Conservation (phyloP, 139 green algal genomes). For the Chara braunii region DNA sequence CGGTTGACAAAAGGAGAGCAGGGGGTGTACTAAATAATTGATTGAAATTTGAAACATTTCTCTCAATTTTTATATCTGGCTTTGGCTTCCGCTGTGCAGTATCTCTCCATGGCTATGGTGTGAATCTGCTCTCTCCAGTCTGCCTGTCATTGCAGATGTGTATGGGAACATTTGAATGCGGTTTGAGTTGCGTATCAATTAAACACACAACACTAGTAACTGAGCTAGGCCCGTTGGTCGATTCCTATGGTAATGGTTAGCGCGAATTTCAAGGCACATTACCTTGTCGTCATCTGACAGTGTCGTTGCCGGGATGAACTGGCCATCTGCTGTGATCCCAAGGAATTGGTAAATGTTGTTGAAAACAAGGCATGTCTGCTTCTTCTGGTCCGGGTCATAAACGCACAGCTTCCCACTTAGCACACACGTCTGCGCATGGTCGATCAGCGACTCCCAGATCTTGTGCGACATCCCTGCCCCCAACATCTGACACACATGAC, state of each 20-base stretch:
- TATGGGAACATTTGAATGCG: no score
- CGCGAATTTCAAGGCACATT: no score
- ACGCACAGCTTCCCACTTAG: constrained; percentile 38
- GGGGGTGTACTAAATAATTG: no score
- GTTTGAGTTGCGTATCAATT: no score
- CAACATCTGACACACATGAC: constrained; percentile 30
- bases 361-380: constrained; percentile 37
- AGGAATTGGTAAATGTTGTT: constrained; percentile 45
- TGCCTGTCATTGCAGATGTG: no score
- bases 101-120: no score
- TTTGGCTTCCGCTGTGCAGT: no score
- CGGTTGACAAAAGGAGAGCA: no score
- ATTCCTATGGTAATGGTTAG: not conserved
- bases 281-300: constrained; percentile 30
- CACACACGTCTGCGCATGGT: constrained; percentile 39
- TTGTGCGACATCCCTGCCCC: constrained; percentile 33
- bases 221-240: not conserved
- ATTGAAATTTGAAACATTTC: no score
- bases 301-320: constrained; percentile 24
- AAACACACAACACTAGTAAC: no score
- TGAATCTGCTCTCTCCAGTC: no score
- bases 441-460: constrained; percentile 35
- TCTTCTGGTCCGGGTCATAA: constrained; percentile 34
- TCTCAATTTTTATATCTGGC: no score
- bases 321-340: constrained; percentile 20